Conservation (phyloP, 352 stramenopile species). For the Globisporangium orthogonon region DNA sequence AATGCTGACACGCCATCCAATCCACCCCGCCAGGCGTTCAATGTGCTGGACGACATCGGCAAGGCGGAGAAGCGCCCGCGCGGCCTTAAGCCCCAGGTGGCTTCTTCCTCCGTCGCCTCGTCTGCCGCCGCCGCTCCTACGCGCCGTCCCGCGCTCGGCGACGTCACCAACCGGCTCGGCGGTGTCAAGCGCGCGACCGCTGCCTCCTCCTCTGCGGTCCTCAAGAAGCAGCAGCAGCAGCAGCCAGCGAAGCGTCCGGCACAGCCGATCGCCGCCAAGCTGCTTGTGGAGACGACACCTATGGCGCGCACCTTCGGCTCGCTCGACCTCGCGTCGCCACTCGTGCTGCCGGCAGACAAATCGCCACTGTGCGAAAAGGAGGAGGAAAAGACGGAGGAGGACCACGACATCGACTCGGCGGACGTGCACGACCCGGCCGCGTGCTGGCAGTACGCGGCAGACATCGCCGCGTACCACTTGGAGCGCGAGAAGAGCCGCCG, state of each 20-base stretch:
- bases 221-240: conserved; percentile 29
- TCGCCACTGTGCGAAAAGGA: conserved; percentile 10
- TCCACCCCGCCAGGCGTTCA: conserved; percentile 26
- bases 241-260: conserved; percentile 28
- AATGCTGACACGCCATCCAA: too few relatives aligned
- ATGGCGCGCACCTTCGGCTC: conserved; percentile 29
- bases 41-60: conserved; percentile 33
- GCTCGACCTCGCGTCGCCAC: conserved; percentile 14
- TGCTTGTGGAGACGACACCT: conserved; percentile 29
- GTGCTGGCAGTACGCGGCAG: conserved; percentile 80
- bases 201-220: conserved; percentile 22
- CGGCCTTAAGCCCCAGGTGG: conserved; percentile 34
- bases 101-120: conserved; percentile 11
- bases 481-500: conserved; percentile 61
- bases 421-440: conserved; percentile 53
- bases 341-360: conserved; percentile 15
- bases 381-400: background rate
- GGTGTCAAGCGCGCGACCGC: conserved; percentile 47
- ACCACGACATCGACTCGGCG: conserved; percentile 72
- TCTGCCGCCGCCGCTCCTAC: background rate
- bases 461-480: conserved; percentile 80
- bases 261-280: conserved; percentile 11
- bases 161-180: conserved; percentile 73
- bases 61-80: conserved; percentile 57
- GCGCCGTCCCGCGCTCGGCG: conserved; percentile 42